phyloP scores from a whole-genome alignment of 345 rosid genomes.

The Eucalyptus leucophloia region DNA sequence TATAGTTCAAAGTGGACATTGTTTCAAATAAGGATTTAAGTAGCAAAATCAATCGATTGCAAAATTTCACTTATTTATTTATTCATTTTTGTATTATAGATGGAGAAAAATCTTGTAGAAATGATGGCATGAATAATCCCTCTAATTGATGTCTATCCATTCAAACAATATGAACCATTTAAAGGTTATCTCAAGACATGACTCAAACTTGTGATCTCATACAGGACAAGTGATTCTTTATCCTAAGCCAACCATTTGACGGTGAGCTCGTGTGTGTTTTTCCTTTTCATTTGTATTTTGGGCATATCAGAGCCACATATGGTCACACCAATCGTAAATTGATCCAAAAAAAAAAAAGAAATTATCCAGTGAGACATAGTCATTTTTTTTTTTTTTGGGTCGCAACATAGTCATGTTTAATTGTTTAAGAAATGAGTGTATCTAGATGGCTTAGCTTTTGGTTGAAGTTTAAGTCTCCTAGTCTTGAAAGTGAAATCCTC shows the following conservation, averaged over 20 bases:
- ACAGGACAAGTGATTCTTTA: not conserved
- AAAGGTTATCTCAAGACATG: not conserved
- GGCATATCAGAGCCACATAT: not conserved
- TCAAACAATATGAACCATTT: not conserved
- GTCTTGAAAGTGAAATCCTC: not conserved
- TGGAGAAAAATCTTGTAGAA: not conserved
- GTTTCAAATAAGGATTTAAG: no score
- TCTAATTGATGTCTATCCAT: not conserved
- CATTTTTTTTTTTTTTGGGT: no score
- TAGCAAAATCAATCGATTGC: not conserved
- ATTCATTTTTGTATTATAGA: not conserved
- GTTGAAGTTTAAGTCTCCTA: not conserved
- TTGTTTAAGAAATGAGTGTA: not conserved
- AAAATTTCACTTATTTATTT: not conserved
- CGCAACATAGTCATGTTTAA: not conserved
- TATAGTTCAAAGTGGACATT: rapidly evolving
- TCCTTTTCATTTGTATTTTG: not conserved
- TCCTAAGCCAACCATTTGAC: not conserved
- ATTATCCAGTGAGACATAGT: not conserved
- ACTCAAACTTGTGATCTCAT: rapidly evolving
- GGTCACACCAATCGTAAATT: not conserved
- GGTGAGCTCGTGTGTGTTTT: not conserved
- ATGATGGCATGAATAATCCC: not conserved
- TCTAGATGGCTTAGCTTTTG: not conserved
- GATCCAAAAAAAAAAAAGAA: not conserved